Conservation (phyloP, 371 early-diverging fungal species). For the Mortierella sp. region DNA sequence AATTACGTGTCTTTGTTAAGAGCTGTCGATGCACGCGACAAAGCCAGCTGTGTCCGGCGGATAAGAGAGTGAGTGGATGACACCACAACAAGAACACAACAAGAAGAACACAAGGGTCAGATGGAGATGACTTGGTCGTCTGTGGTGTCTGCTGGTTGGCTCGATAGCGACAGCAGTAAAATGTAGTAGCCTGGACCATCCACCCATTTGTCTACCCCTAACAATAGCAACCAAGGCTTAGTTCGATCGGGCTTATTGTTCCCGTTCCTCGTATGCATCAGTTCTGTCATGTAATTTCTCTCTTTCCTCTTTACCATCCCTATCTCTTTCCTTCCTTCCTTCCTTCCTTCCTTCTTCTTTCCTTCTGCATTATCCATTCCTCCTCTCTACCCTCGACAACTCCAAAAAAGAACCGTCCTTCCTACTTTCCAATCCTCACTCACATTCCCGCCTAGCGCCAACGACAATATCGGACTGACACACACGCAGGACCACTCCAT, state of each 20-base stretch:
- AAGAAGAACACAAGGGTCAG: not conserved
- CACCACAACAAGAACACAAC: too few species aligned
- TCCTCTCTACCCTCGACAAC: not conserved
- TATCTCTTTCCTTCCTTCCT: not conserved
- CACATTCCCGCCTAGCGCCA: not conserved
- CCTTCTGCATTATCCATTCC: not conserved
- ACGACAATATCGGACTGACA: not conserved
- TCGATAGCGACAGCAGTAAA: not conserved
- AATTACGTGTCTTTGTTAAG: not conserved
- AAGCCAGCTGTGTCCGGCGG: not conserved
- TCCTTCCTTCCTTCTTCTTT: not conserved
- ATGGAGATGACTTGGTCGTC: not conserved
- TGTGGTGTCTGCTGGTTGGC: slow-evolving; percentile 5
- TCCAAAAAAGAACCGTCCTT: not conserved
- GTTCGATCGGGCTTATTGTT: not conserved
- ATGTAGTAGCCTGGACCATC: not conserved
- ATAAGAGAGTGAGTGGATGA: not conserved
- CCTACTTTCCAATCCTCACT: not conserved
- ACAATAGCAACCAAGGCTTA: not conserved
- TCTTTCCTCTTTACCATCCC: not conserved
- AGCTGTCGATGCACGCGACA: slow-evolving; percentile 6
- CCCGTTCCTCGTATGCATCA: not conserved
- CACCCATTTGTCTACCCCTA: not conserved
- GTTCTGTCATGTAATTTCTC: not conserved
- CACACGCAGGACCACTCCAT: not conserved